Percentiles rank a stretch among this genome's conserved stretches.
Conservation (phyloP, 306 rosid genomes). For the Prunus salicina region DNA sequence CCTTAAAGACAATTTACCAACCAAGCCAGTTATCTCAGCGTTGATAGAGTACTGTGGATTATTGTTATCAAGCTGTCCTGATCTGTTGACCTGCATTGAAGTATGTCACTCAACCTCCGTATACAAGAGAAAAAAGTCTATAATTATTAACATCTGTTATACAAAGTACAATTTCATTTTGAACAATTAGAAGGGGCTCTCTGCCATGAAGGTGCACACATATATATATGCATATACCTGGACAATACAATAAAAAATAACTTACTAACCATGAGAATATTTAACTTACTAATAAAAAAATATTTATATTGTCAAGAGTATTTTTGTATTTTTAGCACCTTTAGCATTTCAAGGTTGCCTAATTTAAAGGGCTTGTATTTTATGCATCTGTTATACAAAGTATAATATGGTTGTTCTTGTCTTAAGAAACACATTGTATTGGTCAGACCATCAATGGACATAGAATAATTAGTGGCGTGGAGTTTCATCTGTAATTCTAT, state of each 20-base stretch:
- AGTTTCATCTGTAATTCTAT: neutral
- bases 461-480: neutral
- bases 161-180: neutral
- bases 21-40: slow-evolving; percentile 78
- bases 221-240: too few species aligned
- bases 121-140: neutral
- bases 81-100: slow-evolving; percentile 62
- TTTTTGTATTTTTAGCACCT: too few species aligned
- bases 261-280: neutral
- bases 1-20: slow-evolving; percentile 34
- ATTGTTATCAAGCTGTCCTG: slow-evolving; percentile 64
- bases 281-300: neutral
- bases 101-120: slow-evolving; percentile 6
- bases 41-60: slow-evolving; percentile 67
- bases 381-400: too few species aligned
- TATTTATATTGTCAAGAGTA: too few species aligned
- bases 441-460: neutral
- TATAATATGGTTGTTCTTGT: too few species aligned
- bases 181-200: neutral
- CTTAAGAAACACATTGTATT: neutral
- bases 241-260: neutral
- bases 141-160: neutral
- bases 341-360: too few species aligned
- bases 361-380: too few species aligned
- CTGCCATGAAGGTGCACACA: neutral